phyloP scores from a whole-genome alignment of 208 protist genomes.

The Trypanosoma mega region DNA sequence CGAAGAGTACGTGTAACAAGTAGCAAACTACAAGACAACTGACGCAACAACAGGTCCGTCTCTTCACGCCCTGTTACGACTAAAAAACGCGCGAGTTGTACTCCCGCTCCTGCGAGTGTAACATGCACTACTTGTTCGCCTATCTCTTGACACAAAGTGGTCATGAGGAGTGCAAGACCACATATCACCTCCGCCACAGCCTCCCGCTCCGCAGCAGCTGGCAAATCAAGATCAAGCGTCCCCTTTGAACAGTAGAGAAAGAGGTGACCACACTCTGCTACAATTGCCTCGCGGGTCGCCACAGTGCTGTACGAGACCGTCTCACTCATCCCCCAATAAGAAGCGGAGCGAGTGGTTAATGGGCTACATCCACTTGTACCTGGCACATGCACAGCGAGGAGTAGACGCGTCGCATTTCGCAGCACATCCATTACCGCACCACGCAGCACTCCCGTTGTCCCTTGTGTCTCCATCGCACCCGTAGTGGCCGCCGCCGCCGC shows the following conservation, averaged over 20 bases:
- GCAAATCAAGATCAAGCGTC: background rate
- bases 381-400: slow-evolving; percentile 16
- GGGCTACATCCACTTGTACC: no score
- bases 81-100: slow-evolving; percentile 43
- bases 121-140: slow-evolving; percentile 9
- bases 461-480: background rate
- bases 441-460: background rate
- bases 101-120: slow-evolving; percentile 20
- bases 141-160: slow-evolving; percentile 2
- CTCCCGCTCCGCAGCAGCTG: background rate
- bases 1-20: slow-evolving; percentile 40
- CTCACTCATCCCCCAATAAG: background rate
- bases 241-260: slow-evolving; percentile 24
- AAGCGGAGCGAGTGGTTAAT: background rate
- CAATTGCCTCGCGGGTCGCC: background rate
- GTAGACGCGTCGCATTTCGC: slow-evolving; percentile 5
- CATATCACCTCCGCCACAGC: slow-evolving; percentile 21
- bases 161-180: slow-evolving; percentile 21
- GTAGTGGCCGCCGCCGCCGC: background rate
- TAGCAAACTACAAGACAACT: slow-evolving; percentile 46
- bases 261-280: slow-evolving; percentile 24
- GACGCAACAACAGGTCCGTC: slow-evolving; percentile 28
- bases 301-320: background rate
- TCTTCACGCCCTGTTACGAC: slow-evolving; percentile 14
- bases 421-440: slow-evolving; percentile 10